Evolutionary conservation across 768 basidiomycete species (phyloP).

Genomic region (Collybia mongolica): DNA sequence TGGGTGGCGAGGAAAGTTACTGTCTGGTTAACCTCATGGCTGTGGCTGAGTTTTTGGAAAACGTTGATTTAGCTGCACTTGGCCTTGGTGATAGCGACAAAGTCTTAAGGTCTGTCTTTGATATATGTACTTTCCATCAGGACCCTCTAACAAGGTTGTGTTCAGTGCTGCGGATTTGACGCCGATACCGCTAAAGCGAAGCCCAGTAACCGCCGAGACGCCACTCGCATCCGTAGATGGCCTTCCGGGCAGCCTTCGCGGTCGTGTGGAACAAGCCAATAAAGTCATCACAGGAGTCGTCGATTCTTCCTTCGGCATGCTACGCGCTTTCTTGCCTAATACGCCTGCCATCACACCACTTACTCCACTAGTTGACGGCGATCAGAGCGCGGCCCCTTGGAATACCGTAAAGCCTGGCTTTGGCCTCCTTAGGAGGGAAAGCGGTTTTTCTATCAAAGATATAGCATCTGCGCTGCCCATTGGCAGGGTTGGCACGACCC

Average conservation of each 20-base stretch:
- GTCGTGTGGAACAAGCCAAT: slow-evolving; percentile 77
- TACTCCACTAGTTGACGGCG: slow-evolving; percentile 13
- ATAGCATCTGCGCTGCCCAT: slow-evolving; percentile 66
- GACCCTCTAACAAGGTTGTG: neutral
- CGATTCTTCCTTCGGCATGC: slow-evolving; percentile 85
- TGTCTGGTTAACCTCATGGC: slow-evolving; percentile 95
- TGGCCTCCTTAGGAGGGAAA: slow-evolving; percentile 70
- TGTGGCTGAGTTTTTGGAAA: slow-evolving; percentile 93
- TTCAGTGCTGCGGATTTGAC: slow-evolving; percentile 74
- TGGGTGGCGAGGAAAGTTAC: slow-evolving; percentile 86
- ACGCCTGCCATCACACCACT: slow-evolving; percentile 22
- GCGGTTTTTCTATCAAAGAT: slow-evolving; percentile 81
- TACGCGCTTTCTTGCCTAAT: slow-evolving; percentile 72
- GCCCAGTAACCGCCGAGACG: slow-evolving; percentile 44
- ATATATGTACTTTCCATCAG: neutral
- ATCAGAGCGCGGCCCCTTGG: slow-evolving; percentile 32
- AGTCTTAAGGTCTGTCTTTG: slow-evolving; percentile 50
- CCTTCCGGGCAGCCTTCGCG: slow-evolving; percentile 56
- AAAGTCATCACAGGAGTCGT: slow-evolving; percentile 87
- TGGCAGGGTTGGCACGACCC: slow-evolving; percentile 41
- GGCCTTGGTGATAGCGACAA: slow-evolving; percentile 59
- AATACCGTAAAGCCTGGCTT: slow-evolving; percentile 49
- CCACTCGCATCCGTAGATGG: slow-evolving; percentile 45
- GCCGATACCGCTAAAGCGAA: slow-evolving; percentile 73
- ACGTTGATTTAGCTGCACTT: slow-evolving; percentile 79